These are phyloP conservation scores for Talaromyces sp. DNA, from an alignment of 2,329 filamentous ascomycete genomes.

Conservation along the genomic window DNA sequence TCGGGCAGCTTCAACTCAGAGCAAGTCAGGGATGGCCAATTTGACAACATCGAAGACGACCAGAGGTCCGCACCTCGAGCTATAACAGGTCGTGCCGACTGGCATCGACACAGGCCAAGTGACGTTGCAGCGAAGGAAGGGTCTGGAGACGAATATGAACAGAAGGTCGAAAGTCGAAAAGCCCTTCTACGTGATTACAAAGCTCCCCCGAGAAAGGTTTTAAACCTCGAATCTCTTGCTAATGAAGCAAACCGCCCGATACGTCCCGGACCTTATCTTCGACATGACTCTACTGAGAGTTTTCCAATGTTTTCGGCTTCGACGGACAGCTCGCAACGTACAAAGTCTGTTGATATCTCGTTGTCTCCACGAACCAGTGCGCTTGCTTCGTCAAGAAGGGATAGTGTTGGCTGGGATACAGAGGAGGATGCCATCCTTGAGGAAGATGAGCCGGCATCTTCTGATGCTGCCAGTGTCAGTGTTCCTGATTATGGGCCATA, in stretches of 20 bases:
- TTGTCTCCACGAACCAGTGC: constrained; percentile 37
- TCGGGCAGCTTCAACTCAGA: constrained; percentile 26
- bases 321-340: constrained; percentile 54
- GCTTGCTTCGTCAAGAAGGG: constrained; percentile 23
- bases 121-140: constrained; percentile 26
- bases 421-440: constrained; percentile 22
- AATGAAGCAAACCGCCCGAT: constrained; percentile 29
- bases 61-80: constrained; percentile 42
- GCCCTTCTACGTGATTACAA: constrained; percentile 49
- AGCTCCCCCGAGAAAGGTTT: constrained; percentile 47
- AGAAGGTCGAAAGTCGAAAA: constrained; percentile 41
- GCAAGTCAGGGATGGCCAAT: constrained; percentile 23
- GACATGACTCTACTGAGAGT: constrained; percentile 60
- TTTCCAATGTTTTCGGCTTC: constrained; percentile 64
- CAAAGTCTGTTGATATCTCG: constrained; percentile 52
- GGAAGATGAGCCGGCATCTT: constrained; percentile 20
- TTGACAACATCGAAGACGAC: constrained; percentile 26
- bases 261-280: constrained; percentile 37
- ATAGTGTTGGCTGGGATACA: constrained; percentile 24
- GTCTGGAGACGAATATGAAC: constrained; percentile 37
- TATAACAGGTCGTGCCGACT: constrained; percentile 38
- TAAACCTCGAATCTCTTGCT: constrained; percentile 47
- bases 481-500: constrained; percentile 22
- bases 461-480: constrained; percentile 16
- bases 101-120: constrained; percentile 31